Base-by-base conservation (phyloP, 441 rosid species). In the Syzygium syzygioides region DNA sequence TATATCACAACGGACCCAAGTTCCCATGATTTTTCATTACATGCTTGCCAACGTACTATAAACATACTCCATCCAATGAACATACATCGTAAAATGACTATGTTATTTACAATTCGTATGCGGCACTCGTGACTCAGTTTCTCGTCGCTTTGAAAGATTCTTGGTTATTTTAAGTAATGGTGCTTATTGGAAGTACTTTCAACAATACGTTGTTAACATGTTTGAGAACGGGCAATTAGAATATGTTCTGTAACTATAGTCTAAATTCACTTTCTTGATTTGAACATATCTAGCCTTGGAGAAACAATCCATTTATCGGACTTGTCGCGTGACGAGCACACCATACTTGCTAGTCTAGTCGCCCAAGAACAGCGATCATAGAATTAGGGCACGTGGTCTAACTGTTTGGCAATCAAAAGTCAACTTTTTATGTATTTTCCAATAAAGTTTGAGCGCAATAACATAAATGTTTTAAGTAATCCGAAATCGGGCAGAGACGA, bases 111-210 rank as follows among this genome's bases (percentile, higher is more conserved):
- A 76, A 76, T 41, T 2, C 4, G 10, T 25, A 23, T 14, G 14
- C 0, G 0, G 3, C 13, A 4, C 4, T 12, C 3, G 2, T 12
- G 52, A 23, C 83, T 37, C 4, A 41, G 41, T 41, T 37, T 23
- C 17, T 76, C 12, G n/a, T 41, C 14, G 3, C 25, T 23, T 41
- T 26, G 3, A 76, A 76, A 1, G n/a, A 76, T 37, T 41, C 18
- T 6, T 11, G n/a, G 15, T 17, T 23, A 23, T 76, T 41, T 12
- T 28, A 76, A 41, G 5, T 37, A 26, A 23, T 14, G 3, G 17
- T 71, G 15, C 14, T 71, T 11, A 5, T 11, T 19, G 15, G 50
- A 76, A 41, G 17, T 6, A 23, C 7, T 32, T 71, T 20, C 50
- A 37, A 37, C 28, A 37, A 5, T 71, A 23, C 9, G 7, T 4